Evolutionary conservation across 306 rosid genomes (phyloP).

Genomic region (Cicer bijugum): DNA sequence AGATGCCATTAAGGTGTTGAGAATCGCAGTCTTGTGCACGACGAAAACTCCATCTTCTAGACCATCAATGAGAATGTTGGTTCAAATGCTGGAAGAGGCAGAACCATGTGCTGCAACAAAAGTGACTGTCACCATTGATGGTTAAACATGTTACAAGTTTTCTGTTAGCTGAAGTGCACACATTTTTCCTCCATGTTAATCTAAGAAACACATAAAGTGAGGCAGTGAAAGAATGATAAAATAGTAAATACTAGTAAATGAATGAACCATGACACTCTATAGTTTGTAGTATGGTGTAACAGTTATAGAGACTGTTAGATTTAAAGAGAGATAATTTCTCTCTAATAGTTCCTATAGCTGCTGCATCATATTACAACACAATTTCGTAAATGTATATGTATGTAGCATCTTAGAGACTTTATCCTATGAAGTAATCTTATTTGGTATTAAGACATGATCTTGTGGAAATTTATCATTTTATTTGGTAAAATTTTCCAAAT

Average conservation of each 20-base stretch:
- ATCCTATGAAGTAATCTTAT: background rate
- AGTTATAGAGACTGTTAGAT: too few relatives aligned
- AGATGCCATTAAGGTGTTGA: constrained; percentile 68
- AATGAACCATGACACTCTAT: too few relatives aligned
- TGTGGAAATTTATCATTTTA: background rate
- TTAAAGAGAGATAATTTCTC: too few relatives aligned
- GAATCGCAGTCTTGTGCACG: constrained; percentile 70
- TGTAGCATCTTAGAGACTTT: background rate
- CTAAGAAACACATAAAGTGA: constrained; percentile 23
- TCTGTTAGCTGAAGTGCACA: background rate
- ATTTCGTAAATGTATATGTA: too few relatives aligned
- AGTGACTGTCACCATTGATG: constrained; percentile 50
- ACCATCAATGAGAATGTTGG: constrained; percentile 88
- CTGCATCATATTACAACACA: too few relatives aligned
- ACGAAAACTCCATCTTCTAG: constrained; percentile 62
- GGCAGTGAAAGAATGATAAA: background rate
- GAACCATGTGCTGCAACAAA: constrained; percentile 57
- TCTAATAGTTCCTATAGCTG: too few relatives aligned
- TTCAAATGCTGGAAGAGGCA: constrained; percentile 86
- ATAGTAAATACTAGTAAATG: background rate
- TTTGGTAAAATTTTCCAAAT: background rate
- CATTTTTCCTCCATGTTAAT: constrained; percentile 17
- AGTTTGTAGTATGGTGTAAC: too few relatives aligned
- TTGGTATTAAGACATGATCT: too few relatives aligned
- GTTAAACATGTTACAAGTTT: constrained; percentile 33